A percentile compares a stretch with the other conserved stretches of the same genome.
Evolutionary conservation across 73 alveolate genomes (phyloP).

Genomic region (Paramecium sonneborni): DNA sequence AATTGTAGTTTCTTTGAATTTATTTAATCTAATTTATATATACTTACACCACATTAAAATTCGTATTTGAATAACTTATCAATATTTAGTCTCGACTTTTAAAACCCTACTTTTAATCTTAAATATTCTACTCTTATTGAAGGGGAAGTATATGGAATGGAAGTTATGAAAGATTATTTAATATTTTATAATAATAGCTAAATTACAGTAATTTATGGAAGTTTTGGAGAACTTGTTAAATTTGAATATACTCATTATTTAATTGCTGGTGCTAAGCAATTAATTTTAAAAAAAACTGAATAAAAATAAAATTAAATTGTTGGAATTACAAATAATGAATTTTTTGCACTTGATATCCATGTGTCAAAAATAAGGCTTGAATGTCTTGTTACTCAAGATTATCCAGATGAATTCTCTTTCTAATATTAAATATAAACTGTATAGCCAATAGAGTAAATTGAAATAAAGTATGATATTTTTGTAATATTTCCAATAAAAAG

Average conservation of each 20-base stretch:
- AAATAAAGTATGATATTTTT: background rate
- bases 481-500: background rate
- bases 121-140: background rate
- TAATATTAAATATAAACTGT: background rate
- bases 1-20: background rate
- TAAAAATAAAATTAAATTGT: background rate
- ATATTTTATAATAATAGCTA: background rate
- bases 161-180: background rate
- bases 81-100: background rate
- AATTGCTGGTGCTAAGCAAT: background rate
- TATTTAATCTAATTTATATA: background rate
- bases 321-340: background rate
- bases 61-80: background rate
- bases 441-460: background rate
- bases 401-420: background rate
- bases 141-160: background rate
- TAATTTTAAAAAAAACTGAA: background rate
- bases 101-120: background rate
- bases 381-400: background rate
- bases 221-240: background rate
- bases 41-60: background rate
- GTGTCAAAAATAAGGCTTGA: background rate
- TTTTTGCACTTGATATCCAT: background rate
- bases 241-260: background rate
- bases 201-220: background rate